Conservation (phyloP, 805 yeast genomes). For the Pichia eremophila region DNA sequence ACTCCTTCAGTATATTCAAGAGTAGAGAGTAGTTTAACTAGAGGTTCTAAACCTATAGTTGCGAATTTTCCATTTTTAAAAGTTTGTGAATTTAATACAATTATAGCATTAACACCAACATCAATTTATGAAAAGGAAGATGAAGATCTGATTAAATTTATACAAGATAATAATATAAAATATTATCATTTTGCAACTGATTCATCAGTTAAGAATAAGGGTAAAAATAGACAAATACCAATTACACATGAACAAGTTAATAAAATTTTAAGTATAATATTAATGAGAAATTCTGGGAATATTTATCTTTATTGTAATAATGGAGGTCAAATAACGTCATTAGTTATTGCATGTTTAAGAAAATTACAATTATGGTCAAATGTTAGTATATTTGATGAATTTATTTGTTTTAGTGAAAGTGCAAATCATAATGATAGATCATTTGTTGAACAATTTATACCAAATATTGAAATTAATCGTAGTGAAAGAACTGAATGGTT, state of each 20-base stretch:
- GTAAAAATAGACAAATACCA: conserved; percentile 78
- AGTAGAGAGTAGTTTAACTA: conserved; percentile 57
- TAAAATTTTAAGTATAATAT: conserved; percentile 50
- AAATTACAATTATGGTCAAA: conserved; percentile 82
- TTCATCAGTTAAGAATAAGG: conserved; percentile 53
- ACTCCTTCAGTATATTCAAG: conserved; percentile 76
- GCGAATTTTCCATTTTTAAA: conserved; percentile 60
- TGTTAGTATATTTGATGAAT: conserved; percentile 81
- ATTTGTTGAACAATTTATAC: conserved; percentile 73
- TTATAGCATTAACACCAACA: conserved; percentile 72
- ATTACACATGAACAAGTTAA: conserved; percentile 56
- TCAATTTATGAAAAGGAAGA: conserved; percentile 42
- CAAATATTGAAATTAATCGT: conserved; percentile 46
- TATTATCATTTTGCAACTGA: conserved; percentile 62
- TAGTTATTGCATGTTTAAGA: conserved; percentile 79
- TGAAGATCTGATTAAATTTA: conserved; percentile 36
- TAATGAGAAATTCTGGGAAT: conserved; percentile 55
- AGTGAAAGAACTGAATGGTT: conserved; percentile 47
- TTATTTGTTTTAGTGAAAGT: conserved; percentile 63
- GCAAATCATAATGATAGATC: conserved; percentile 74
- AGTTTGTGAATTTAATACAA: conserved; percentile 56
- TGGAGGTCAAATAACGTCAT: conserved; percentile 80
- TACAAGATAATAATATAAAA: conserved; percentile 42
- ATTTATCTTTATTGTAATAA: conserved; percentile 78
- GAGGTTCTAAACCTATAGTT: conserved; percentile 84